Base-by-base conservation (phyloP, 2,329 filamentous ascomycete species). In the Hortaea sp. region DNA sequence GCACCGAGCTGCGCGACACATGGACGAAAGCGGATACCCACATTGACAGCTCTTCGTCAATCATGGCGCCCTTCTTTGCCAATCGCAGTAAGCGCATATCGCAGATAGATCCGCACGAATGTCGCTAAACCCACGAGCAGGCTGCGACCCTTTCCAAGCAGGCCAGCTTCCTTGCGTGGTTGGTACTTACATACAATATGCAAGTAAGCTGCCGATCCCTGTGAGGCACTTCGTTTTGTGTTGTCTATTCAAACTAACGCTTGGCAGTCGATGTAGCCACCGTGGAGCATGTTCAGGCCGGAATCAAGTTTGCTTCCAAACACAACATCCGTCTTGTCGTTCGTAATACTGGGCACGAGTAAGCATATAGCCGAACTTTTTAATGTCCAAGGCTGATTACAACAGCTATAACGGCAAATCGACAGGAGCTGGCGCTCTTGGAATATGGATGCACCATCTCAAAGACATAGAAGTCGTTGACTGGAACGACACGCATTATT, bases 361-460 rank as follows among this genome's bases (percentile, higher is more conserved):
- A 35, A 35, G 32, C n/a, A n/a, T n/a, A n/a, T n/a, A n/a, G n/a
- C n/a, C n/a, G n/a, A n/a, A n/a, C n/a, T n/a, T n/a, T n/a, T n/a
- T n/a, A n/a, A n/a, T n/a, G n/a, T n/a, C n/a, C n/a, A n/a, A n/a
- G n/a, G n/a, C n/a, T 35, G 32, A 35, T 9, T 35, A 4, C 32
- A 20, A 20, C 20, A 35, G 50, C 54, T 63, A 61, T 50, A 66
- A 74, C 30, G 81, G 80, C 37, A 75, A 77, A 38, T 79, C 75
- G 0, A 79, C 78, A 0, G 82, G 81, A n/a, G 73, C 72, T 20
- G 79, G 79, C 1, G 69, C 74, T 0, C 59, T 81, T 3, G 68
- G 71, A 4, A 65, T 81, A 43, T 81, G 78, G 71, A 79, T 72
- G 6, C 76, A 79, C 48, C 61, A 69, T 49, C 69, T 81, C 45